Evolutionary conservation across 1,284 basidiomycete genomes (phyloP).

Genomic region (Sanguinoderma infundibulare): DNA sequence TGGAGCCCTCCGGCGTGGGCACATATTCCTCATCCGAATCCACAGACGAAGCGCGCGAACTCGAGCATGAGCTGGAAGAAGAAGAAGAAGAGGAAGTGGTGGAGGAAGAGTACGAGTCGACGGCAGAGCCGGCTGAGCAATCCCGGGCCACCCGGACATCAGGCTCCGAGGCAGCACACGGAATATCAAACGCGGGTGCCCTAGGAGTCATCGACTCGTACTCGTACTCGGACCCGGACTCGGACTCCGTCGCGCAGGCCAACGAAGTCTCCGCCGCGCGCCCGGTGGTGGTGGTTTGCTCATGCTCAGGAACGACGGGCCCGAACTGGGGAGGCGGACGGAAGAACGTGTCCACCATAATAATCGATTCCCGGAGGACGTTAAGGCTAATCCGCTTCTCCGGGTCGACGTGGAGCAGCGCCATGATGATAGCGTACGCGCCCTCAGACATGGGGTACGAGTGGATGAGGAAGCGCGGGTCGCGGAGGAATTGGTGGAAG

Average conservation of each 20-base stretch:
- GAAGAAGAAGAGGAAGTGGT: background rate
- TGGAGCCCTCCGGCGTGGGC: background rate
- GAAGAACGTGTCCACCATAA: conserved; percentile 34
- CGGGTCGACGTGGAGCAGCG: conserved; percentile 59
- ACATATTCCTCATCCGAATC: background rate
- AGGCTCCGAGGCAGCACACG: background rate
- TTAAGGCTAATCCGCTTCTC: conserved; percentile 54
- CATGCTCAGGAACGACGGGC: conserved; percentile 33
- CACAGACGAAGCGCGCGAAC: background rate
- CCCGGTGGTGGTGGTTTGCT: conserved; percentile 62
- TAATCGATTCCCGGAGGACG: conserved; percentile 49
- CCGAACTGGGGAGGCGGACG: background rate
- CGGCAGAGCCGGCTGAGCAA: background rate
- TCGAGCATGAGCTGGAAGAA: background rate
- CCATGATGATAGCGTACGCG: conserved; percentile 58
- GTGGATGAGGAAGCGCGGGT: conserved; percentile 66
- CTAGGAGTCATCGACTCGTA: background rate
- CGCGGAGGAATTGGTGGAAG: conserved; percentile 46
- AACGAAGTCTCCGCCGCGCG: too few relatives aligned
- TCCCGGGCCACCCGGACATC: background rate
- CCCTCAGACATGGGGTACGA: conserved; percentile 61
- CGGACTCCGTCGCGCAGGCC: background rate
- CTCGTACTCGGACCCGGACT: background rate
- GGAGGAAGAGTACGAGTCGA: background rate
- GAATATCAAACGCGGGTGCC: background rate